phyloP scores from a whole-genome alignment of 2,329 filamentous ascomycete species.

The Neocatenulostroma microsporum region DNA sequence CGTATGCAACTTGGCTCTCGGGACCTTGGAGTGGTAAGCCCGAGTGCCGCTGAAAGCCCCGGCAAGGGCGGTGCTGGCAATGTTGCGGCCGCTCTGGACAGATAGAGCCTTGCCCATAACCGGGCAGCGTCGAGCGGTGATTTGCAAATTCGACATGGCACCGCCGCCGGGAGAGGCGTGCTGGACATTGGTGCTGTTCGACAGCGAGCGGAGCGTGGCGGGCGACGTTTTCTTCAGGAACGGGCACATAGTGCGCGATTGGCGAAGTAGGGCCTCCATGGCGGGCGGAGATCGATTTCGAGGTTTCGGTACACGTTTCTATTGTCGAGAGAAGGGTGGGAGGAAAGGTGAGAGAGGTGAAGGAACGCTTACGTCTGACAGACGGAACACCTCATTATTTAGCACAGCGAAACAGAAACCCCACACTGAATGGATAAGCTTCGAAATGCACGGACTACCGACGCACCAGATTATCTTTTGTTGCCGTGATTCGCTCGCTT shows the following conservation, averaged over 20 bases:
- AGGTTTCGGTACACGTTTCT: no score
- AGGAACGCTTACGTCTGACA: no score
- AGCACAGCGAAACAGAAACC: no score
- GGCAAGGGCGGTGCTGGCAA: conserved; percentile 38
- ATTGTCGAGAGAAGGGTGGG: no score
- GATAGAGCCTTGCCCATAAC: conserved; percentile 94
- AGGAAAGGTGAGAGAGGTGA: no score
- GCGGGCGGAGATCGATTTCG: no score
- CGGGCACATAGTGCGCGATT: conserved; percentile 94
- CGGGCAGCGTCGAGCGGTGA: conserved; percentile 87
- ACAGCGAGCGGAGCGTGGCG: conserved; percentile 82
- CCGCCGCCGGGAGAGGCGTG: conserved; percentile 64
- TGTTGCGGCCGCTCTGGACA: conserved; percentile 57
- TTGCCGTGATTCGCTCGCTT: no score
- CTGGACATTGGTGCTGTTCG: conserved; percentile 58
- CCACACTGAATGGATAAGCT: no score
- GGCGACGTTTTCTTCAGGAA: conserved; percentile 94
- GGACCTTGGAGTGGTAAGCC: conserved; percentile 43
- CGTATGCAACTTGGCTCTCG: conserved; percentile 73
- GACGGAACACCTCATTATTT: no score
- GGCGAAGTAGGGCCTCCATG: conserved; percentile 92
- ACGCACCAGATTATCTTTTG: no score
- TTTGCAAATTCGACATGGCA: conserved; percentile 94
- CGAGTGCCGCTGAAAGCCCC: conserved; percentile 44
- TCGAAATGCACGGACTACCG: no score